These are phyloP conservation scores for Chlorella sp. DNA, from an alignment of 139 green algal species.

Conservation along the genomic window DNA sequence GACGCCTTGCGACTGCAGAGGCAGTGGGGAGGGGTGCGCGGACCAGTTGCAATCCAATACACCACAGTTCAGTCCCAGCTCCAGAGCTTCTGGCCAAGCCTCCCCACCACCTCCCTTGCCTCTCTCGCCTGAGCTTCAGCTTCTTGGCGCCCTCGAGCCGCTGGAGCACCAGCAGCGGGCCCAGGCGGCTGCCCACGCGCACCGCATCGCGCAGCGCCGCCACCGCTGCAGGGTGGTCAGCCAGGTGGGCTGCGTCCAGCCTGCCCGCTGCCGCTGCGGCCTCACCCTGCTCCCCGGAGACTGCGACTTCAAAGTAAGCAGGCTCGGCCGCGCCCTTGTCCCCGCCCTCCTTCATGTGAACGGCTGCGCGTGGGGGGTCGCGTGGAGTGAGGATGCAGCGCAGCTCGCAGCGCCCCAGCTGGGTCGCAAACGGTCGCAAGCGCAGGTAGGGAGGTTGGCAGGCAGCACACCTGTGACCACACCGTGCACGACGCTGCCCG, in stretches of 20 bases:
- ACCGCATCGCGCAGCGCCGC: slow-evolving; percentile 53
- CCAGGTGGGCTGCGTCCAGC: slow-evolving; percentile 72
- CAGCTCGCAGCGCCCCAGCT: no score
- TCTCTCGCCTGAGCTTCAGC: slow-evolving; percentile 30
- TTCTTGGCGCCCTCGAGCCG: slow-evolving; percentile 42
- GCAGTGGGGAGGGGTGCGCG: no score
- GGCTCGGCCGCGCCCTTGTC: background rate
- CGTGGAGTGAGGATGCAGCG: no score
- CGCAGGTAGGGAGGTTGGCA: no score
- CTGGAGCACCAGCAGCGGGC: slow-evolving; percentile 66
- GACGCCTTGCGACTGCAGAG: slow-evolving; percentile 79
- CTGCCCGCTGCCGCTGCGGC: background rate
- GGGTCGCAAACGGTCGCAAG: no score
- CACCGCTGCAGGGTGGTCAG: slow-evolving; percentile 70
- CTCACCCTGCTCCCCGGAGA: background rate
- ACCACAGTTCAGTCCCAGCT: no score
- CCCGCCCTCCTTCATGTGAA: no score
- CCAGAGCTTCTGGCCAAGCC: no score
- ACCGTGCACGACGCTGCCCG: slow-evolving; percentile 53
- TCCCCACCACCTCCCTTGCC: slow-evolving; percentile 36
- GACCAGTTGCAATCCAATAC: no score
- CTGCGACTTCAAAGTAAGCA: slow-evolving; percentile 1
- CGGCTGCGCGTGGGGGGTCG: no score
- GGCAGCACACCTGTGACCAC: no score
- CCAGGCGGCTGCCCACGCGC: slow-evolving; percentile 33